A percentile compares a stretch with the other conserved stretches of the same genome.
These are phyloP conservation scores for Glycine soja DNA, from an alignment of 306 rosid genomes.

Conservation along the genomic window DNA sequence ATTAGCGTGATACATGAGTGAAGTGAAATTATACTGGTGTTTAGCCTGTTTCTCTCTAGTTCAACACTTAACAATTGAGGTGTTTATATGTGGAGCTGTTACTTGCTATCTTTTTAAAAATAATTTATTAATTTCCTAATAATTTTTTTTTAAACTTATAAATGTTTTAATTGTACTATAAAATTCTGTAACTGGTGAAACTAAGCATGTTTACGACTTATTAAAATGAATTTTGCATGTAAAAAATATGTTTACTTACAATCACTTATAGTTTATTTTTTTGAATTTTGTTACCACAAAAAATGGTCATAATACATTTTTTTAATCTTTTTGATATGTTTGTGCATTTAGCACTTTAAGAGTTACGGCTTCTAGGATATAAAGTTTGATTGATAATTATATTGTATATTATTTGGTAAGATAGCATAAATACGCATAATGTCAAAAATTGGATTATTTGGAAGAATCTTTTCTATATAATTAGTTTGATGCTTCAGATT, in stretches of 20 bases:
- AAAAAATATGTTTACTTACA: background rate
- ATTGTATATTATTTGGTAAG: constrained; percentile 11
- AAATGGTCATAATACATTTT: background rate
- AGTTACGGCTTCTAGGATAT: background rate
- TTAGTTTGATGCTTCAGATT: no score
- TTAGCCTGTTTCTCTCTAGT: no score
- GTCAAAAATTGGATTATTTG: no score
- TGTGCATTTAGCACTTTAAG: constrained; percentile 25
- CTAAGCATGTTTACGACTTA: background rate
- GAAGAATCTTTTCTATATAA: no score
- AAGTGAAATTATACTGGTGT: no score
- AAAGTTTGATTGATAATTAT: background rate
- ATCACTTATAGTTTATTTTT: background rate
- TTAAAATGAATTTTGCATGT: background rate
- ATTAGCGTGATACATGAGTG: no score
- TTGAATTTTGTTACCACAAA: background rate
- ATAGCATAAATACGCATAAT: no score
- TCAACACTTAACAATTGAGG: background rate
- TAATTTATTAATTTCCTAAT: background rate
- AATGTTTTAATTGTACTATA: constrained; percentile 11
- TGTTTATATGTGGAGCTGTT: constrained; percentile 3
- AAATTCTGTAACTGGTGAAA: background rate
- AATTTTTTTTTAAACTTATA: background rate
- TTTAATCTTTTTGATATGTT: background rate
- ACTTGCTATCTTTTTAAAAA: constrained; percentile 22